Base-by-base conservation (phyloP, 2,329 filamentous ascomycete genomes). In the Aureobasidium sp. region DNA sequence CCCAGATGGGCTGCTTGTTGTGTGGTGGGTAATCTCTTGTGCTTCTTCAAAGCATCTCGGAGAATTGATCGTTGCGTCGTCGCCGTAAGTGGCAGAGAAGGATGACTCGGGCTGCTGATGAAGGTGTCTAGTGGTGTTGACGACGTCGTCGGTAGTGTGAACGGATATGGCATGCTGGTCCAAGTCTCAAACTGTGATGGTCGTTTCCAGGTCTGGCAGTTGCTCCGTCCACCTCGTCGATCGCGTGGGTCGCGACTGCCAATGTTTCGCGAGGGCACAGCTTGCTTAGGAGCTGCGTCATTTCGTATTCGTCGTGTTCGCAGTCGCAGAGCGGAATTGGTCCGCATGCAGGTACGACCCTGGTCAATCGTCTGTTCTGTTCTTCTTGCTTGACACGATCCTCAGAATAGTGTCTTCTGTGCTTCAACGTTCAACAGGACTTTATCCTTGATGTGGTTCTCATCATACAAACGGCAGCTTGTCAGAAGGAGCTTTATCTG, bases 61-160 rank as follows among this genome's bases (percentile, higher is more conserved):
- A 97, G 82, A 20, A 96, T 84, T 68, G 89, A 89, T 64, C 94
- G 90, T 70, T 90, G 86, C 9, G 90, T 93, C 67, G 91, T 92
- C 25, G 91, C 87, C 61, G 84, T 84, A 68, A 93, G 84, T 27
- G 91, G 90, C 45, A 99, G 82, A 0, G 93, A 96, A 3, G 94
- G 93, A 75, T 97, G 93, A 2, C 90, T 91, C 66, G 87, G 84
- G 70, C 89, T 93, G 68, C 78, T 83, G 75, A 96, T 87, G 74
- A 81, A 88, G 41, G 87, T 81, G 25, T 89, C 88, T 72, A 96
- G 93, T 58, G 89, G 87, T 71, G 96, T 87, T 60, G 88, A 84
- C 37, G 91, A 96, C 5, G 93, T 97, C 0, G 93, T 97, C 1
- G 94, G 92, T 36, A 97, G 84, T 12, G 84, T 78, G 71, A 96